Evolutionary conservation across 768 basidiomycete species (phyloP).

Genomic region (Boletales sp.): DNA sequence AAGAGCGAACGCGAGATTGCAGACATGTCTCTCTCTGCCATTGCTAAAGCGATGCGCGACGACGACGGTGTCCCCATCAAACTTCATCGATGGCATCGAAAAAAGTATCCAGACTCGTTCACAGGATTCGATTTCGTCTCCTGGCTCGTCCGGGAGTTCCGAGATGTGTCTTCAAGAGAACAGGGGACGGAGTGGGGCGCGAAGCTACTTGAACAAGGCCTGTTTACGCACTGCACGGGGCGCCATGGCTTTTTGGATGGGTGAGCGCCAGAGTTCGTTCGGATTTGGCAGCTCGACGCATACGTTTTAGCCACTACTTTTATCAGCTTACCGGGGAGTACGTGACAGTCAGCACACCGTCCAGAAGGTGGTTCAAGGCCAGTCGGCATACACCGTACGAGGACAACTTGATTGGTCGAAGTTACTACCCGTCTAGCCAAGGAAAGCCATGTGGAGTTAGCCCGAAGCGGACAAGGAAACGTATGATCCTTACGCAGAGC

Average conservation of each 20-base stretch:
- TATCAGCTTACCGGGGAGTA: conserved; percentile 82
- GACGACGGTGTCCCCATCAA: conserved; percentile 83
- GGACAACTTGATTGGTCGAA: conserved; percentile 35
- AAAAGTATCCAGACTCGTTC: conserved; percentile 76
- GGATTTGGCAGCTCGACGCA: conserved; percentile 1
- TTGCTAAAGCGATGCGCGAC: conserved; percentile 84
- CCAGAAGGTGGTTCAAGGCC: conserved; percentile 62
- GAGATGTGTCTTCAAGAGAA: conserved; percentile 78
- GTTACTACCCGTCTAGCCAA: conserved; percentile 35
- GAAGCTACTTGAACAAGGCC: conserved; percentile 72
- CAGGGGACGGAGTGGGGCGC: conserved; percentile 79
- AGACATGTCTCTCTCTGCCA: conserved; percentile 56
- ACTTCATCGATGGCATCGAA: conserved; percentile 78
- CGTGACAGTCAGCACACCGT: conserved; percentile 62
- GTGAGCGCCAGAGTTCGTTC: conserved; percentile 38
- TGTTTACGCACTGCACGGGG: conserved; percentile 81
- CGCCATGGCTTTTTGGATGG: conserved; percentile 86
- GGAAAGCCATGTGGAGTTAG: conserved; percentile 35
- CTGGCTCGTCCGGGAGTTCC: conserved; percentile 90
- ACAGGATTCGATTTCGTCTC: conserved; percentile 86
- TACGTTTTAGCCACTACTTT: conserved; percentile 69
- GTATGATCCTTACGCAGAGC: conserved; percentile 79
- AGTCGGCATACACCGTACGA: conserved; percentile 41
- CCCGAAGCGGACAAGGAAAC: conserved; percentile 51
- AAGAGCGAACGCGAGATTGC: conserved; percentile 72